Evolutionary conservation across 441 rosid species (phyloP).

Genomic region (Euphorbia celastroides): DNA sequence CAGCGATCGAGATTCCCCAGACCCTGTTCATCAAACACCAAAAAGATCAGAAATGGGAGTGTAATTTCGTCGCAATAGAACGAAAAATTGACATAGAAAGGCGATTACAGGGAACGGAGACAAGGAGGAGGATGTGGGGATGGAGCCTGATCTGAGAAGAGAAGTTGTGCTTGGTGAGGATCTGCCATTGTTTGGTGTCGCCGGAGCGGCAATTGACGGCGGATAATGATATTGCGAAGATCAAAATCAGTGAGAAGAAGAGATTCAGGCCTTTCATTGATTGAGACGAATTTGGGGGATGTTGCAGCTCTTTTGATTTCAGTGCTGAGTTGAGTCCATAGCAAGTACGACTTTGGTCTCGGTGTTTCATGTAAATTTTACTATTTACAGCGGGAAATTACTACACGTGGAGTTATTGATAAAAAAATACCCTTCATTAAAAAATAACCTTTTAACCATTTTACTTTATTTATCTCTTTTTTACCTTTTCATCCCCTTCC

Average conservation of each 20-base stretch:
- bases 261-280: not conserved
- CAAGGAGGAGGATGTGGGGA: slow-evolving; percentile 61
- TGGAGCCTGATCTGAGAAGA: slow-evolving; percentile 80
- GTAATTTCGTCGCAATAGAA: not conserved
- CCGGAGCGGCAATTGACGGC: slow-evolving; percentile 16
- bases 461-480: too few species aligned
- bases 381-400: too few species aligned
- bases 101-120: slow-evolving; percentile 66
- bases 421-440: too few species aligned
- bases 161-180: slow-evolving; percentile 64
- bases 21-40: slow-evolving; percentile 46
- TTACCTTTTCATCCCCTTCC: too few species aligned
- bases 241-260: not conserved
- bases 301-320: not conserved
- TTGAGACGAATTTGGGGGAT: too few species aligned
- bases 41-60: slow-evolving; percentile 2
- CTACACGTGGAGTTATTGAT: too few species aligned
- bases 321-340: not conserved
- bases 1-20: slow-evolving; percentile 78
- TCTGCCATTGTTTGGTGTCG: slow-evolving; percentile 50
- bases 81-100: not conserved
- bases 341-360: too few species aligned
- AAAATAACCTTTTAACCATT: too few species aligned
- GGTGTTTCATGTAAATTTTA: too few species aligned
- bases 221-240: not conserved